Conservation (phyloP, 345 rosid genomes). For the Durio zibethinus region DNA sequence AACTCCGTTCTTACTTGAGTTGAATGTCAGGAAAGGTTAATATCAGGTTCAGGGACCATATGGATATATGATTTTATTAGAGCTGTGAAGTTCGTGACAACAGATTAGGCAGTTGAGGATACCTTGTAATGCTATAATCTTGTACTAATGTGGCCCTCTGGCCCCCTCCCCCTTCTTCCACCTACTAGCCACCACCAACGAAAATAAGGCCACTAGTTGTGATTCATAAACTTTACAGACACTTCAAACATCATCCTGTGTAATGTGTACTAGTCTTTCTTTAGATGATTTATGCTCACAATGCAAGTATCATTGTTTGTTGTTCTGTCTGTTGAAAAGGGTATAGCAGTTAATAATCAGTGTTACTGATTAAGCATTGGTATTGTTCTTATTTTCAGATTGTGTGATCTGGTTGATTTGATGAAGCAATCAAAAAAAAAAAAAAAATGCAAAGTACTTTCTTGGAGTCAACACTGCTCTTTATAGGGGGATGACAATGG, state of each 20-base stretch:
- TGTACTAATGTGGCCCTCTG: conserved; percentile 32
- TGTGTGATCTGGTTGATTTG: neutral
- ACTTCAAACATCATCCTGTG: neutral
- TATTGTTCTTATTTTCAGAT: neutral
- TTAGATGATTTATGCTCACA: neutral
- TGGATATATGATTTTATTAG: conserved; percentile 22
- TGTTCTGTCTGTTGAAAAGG: neutral
- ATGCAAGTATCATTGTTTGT: neutral
- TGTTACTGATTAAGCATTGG: neutral
- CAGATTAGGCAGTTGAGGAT: conserved; percentile 28
- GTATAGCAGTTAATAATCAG: neutral
- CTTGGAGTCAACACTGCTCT: neutral
- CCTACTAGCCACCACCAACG: neutral
- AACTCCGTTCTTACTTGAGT: conserved; percentile 10
- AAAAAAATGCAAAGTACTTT: neutral
- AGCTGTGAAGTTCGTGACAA: conserved; percentile 35
- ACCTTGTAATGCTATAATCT: conserved; percentile 17
- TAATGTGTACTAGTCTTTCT: neutral
- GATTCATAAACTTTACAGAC: neutral
- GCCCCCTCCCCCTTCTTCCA: neutral
- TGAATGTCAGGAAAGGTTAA: conserved; percentile 22
- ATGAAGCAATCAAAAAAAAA: neutral
- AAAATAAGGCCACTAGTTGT: neutral
- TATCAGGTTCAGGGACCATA: conserved; percentile 35
- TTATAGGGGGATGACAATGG: neutral